Evolutionary conservation across 441 rosid genomes (phyloP).

Genomic region (Pelargonium australe): DNA sequence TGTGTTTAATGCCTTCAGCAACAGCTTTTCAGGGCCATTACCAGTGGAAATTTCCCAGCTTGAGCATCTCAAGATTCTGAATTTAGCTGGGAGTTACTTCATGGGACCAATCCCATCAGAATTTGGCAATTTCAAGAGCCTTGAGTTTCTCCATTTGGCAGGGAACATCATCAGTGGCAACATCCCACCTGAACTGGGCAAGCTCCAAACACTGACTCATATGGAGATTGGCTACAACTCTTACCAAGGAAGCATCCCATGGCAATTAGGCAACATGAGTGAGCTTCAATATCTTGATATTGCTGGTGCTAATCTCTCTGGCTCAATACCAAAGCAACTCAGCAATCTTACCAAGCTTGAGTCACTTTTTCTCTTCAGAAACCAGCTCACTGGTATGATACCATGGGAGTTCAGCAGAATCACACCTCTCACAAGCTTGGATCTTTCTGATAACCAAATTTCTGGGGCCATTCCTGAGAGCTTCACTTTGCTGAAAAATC

Average conservation of each 20-base stretch:
- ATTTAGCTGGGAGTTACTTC: constrained; percentile 92
- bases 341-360: constrained; percentile 76
- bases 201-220: constrained; percentile 54
- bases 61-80: constrained; percentile 52
- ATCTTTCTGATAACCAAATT: constrained; percentile 74
- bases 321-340: constrained; percentile 53
- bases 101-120: constrained; percentile 64
- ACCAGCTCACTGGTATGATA: constrained; percentile 53
- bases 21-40: constrained; percentile 80
- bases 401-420: constrained; percentile 64
- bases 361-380: constrained; percentile 73
- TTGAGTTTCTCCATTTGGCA: constrained; percentile 76
- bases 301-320: constrained; percentile 74
- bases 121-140: constrained; percentile 62
- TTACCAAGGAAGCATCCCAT: constrained; percentile 65
- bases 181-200: constrained; percentile 67
- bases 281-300: constrained; percentile 78
- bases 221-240: constrained; percentile 95
- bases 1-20: constrained; percentile 72
- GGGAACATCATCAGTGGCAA: constrained; percentile 60
- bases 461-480: constrained; percentile 79
- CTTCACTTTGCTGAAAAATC: constrained; percentile 61
- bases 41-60: constrained; percentile 49
- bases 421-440: constrained; percentile 54
- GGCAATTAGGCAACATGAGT: constrained; percentile 66